Evolutionary conservation across 768 basidiomycete species (phyloP).

Genomic region (Leccinum disarticulatum): DNA sequence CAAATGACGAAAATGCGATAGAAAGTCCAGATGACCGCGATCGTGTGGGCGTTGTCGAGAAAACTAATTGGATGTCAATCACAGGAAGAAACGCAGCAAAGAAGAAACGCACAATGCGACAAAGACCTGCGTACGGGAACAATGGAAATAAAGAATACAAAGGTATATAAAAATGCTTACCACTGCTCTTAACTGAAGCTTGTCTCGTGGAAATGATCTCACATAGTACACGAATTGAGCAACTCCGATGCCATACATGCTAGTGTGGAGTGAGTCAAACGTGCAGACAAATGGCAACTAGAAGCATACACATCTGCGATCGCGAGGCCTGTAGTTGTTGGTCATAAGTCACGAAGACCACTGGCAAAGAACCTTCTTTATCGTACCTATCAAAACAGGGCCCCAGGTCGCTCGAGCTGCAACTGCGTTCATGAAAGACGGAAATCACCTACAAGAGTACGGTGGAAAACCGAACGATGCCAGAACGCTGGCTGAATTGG

Average conservation of each 20-base stretch:
- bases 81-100: too few relatives aligned
- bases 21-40: neutral
- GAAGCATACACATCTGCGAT: slow-evolving; percentile 14
- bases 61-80: slow-evolving; percentile 6
- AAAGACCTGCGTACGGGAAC: slow-evolving; percentile 5
- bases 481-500: too few relatives aligned
- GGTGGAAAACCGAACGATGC: neutral
- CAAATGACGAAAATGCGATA: slow-evolving; percentile 10
- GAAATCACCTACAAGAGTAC: neutral
- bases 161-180: slow-evolving; percentile 5
- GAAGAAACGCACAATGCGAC: slow-evolving; percentile 7
- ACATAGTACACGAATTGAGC: slow-evolving; percentile 8
- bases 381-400: slow-evolving; percentile 21
- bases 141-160: neutral
- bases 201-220: slow-evolving; percentile 17
- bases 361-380: neutral
- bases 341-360: neutral
- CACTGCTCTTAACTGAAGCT: slow-evolving; percentile 6
- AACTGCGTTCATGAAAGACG: slow-evolving; percentile 6
- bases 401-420: slow-evolving; percentile 6
- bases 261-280: neutral
- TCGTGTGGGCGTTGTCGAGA: slow-evolving; percentile 7
- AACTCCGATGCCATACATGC: neutral
- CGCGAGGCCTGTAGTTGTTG: slow-evolving; percentile 18
- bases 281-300: neutral